Percentiles rank a stretch among this genome's conserved stretches.
phyloP scores from a whole-genome alignment of 352 stramenopile genomes.

The Pseudoperonospora humuli region DNA sequence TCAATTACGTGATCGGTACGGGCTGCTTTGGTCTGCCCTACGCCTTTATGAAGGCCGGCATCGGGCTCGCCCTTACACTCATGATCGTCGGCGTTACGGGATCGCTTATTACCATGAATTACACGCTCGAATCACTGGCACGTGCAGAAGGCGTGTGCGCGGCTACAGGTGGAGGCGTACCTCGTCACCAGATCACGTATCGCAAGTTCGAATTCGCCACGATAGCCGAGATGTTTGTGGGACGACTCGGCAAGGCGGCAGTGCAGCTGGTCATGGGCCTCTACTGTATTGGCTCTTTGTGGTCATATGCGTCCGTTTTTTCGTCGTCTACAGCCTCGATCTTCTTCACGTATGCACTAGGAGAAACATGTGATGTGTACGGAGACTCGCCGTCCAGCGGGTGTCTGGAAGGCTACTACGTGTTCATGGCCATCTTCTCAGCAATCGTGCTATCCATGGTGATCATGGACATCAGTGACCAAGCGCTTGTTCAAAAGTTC shows the following conservation, averaged over 20 bases:
- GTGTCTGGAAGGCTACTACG: conserved; percentile 68
- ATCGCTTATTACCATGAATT: conserved; percentile 81
- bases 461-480: conserved; percentile 79
- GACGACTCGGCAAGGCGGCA: conserved; percentile 47
- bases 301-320: conserved; percentile 83
- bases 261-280: conserved; percentile 67
- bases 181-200: conserved; percentile 68
- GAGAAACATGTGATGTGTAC: conserved; percentile 64
- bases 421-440: conserved; percentile 71
- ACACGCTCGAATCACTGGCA: conserved; percentile 77
- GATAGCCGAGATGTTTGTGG: conserved; percentile 78
- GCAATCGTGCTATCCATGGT: conserved; percentile 72
- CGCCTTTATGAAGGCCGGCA: conserved; percentile 65
- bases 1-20: conserved; percentile 85
- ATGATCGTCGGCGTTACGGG: conserved; percentile 56
- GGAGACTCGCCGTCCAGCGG: conserved; percentile 25
- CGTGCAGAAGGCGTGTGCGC: conserved; percentile 69
- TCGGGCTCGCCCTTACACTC: conserved; percentile 50
- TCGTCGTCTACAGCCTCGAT: conserved; percentile 76
- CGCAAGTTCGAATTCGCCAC: conserved; percentile 83
- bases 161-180: conserved; percentile 34
- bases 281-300: conserved; percentile 75
- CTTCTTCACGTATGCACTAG: conserved; percentile 64
- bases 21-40: conserved; percentile 79
- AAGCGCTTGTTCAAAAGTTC: conserved; percentile 75